These are phyloP conservation scores for Tylopilus subfusipes DNA, from an alignment of 768 basidiomycete species.

Conservation along the genomic window DNA sequence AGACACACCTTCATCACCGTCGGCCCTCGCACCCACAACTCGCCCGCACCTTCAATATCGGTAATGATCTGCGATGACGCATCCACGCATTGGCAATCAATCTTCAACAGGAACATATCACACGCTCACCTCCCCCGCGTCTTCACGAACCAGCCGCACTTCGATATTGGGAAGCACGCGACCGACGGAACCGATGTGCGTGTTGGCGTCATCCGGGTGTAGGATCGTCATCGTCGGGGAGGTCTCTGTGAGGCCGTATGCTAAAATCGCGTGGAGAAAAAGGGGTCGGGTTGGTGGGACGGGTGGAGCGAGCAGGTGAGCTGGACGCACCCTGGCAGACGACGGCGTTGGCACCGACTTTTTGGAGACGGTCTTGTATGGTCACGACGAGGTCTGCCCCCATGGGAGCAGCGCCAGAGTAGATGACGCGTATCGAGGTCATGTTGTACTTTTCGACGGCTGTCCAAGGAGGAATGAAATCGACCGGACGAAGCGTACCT, in stretches of 20 bases:
- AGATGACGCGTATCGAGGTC: slow-evolving; percentile 50
- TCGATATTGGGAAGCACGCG: slow-evolving; percentile 71
- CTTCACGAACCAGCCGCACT: slow-evolving; percentile 65
- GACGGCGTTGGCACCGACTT: slow-evolving; percentile 38
- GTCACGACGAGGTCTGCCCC: slow-evolving; percentile 57
- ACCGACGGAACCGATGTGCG: slow-evolving; percentile 67
- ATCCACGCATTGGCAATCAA: background rate
- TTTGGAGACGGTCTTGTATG: slow-evolving; percentile 39
- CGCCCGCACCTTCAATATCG: slow-evolving; percentile 51
- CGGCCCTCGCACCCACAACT: slow-evolving; percentile 79
- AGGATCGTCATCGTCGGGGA: slow-evolving; percentile 67
- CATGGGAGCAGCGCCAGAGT: slow-evolving; percentile 81
- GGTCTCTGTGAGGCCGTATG: slow-evolving; percentile 81
- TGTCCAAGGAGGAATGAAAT: slow-evolving; percentile 20
- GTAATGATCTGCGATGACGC: slow-evolving; percentile 22
- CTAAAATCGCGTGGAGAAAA: slow-evolving; percentile 30
- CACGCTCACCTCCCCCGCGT: slow-evolving; percentile 42
- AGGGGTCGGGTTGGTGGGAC: background rate
- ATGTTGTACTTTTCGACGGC: slow-evolving; percentile 68
- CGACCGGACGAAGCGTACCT: background rate
- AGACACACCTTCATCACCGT: slow-evolving; percentile 70
- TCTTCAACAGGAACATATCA: too few species aligned
- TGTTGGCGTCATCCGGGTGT: slow-evolving; percentile 36
- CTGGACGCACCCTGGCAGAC: slow-evolving; percentile 50
- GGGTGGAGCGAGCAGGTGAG: too few species aligned